Evolutionary conservation across 1,284 basidiomycete genomes (phyloP).

Genomic region (Thelephora terrestris): DNA sequence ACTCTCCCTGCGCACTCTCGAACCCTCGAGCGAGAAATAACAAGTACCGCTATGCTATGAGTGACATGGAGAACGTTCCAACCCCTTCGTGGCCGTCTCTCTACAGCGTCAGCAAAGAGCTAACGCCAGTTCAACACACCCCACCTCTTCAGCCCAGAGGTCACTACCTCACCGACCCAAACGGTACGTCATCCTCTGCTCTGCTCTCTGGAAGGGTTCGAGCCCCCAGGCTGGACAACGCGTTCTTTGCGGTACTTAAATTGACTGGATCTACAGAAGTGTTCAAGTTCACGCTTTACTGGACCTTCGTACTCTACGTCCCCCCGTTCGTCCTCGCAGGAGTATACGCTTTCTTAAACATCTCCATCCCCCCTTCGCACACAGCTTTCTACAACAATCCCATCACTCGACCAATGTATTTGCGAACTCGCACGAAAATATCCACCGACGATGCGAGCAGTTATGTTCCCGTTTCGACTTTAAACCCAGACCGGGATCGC

Average conservation of each 20-base stretch:
- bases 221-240: slow-evolving; percentile 1
- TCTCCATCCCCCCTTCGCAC: slow-evolving; percentile 39
- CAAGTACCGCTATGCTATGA: not conserved
- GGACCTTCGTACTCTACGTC: slow-evolving; percentile 70
- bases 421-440: slow-evolving; percentile 1
- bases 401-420: slow-evolving; percentile 10
- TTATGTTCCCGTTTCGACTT: not conserved
- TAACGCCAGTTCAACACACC: slow-evolving; percentile 30
- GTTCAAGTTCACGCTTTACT: slow-evolving; percentile 78
- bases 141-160: slow-evolving; percentile 23
- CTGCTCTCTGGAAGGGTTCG: not conserved
- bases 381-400: slow-evolving; percentile 11
- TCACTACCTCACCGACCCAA: slow-evolving; percentile 21
- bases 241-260: not conserved
- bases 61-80: not conserved
- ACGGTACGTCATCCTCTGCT: slow-evolving; percentile 17
- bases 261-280: slow-evolving; percentile 38
- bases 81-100: slow-evolving; percentile 36
- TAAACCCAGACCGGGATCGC: not conserved
- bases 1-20: no score
- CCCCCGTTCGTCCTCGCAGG: slow-evolving; percentile 65
- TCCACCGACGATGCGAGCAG: not conserved
- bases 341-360: slow-evolving; percentile 59
- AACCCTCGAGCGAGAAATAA: not conserved
- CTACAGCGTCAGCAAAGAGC: slow-evolving; percentile 33